phyloP scores from a whole-genome alignment of 2,329 filamentous ascomycete species.

The Cladosporium sp. region DNA sequence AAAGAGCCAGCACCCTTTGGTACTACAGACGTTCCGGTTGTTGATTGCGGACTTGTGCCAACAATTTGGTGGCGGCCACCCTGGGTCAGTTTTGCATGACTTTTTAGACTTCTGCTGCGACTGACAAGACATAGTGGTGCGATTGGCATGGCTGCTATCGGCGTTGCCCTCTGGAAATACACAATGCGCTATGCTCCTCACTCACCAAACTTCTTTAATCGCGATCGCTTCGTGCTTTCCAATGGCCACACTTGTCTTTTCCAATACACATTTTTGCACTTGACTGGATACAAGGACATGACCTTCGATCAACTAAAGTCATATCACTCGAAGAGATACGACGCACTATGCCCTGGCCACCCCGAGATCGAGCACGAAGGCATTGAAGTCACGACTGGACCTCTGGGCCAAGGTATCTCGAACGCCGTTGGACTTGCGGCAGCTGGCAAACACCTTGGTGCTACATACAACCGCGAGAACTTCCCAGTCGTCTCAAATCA shows the following conservation, averaged over 20 bases:
- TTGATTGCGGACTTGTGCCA: slow-evolving; percentile 66
- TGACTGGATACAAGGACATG: slow-evolving; percentile 52
- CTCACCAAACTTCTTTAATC: slow-evolving; percentile 39
- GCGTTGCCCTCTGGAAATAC: slow-evolving; percentile 41
- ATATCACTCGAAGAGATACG: slow-evolving; percentile 42
- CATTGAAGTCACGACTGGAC: slow-evolving; percentile 58
- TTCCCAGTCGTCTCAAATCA: slow-evolving; percentile 49
- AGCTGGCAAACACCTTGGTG: slow-evolving; percentile 53
- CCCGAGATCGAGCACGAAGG: slow-evolving; percentile 57
- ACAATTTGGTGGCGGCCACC: slow-evolving; percentile 66
- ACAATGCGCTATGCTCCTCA: slow-evolving; percentile 40
- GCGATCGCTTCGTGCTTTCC: slow-evolving; percentile 44
- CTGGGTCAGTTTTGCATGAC: slow-evolving; percentile 38
- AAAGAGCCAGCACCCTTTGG: slow-evolving; percentile 9
- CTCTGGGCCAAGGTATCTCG: slow-evolving; percentile 57
- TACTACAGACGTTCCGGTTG: slow-evolving; percentile 49
- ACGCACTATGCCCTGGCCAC: slow-evolving; percentile 50
- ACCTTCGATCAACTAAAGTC: slow-evolving; percentile 55
- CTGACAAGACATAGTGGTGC: slow-evolving; percentile 2
- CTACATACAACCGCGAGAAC: slow-evolving; percentile 50
- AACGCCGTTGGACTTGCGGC: slow-evolving; percentile 59
- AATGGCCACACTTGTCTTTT: slow-evolving; percentile 28
- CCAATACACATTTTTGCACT: slow-evolving; percentile 45
- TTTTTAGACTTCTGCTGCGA: not conserved
- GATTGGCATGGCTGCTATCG: slow-evolving; percentile 42